These are phyloP conservation scores for Catharanthus roseus DNA, from an alignment of 257 asterid species.

Conservation along the genomic window DNA sequence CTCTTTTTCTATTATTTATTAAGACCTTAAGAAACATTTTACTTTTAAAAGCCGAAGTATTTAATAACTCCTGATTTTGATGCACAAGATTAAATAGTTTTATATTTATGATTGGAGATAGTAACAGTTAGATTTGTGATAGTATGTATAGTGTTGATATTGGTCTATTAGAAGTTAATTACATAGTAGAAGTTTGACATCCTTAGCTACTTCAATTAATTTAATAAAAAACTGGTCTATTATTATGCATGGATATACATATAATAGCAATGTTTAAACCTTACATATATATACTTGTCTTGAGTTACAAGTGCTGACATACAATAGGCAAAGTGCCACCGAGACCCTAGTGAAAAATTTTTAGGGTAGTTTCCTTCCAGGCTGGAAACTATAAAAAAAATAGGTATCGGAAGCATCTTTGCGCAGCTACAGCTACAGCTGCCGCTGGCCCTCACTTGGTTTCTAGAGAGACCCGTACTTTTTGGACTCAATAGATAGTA, in stretches of 20 bases:
- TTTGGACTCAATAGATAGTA: background rate
- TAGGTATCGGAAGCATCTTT: background rate
- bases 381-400: background rate
- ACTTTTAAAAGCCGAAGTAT: too few species aligned
- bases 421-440: background rate
- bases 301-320: background rate
- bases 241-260: background rate
- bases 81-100: too few species aligned
- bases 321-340: background rate
- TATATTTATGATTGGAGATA: too few species aligned
- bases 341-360: slow-evolving; percentile 4
- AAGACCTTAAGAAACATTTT: too few species aligned
- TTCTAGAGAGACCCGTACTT: slow-evolving; percentile 5
- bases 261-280: background rate
- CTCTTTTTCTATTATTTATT: too few species aligned
- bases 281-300: background rate
- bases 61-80: too few species aligned
- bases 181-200: too few species aligned
- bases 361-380: slow-evolving; percentile 1
- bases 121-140: too few species aligned
- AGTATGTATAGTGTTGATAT: too few species aligned
- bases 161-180: too few species aligned
- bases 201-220: too few species aligned
- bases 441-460: background rate
- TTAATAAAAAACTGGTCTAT: background rate